Percentiles rank a stretch among this genome's conserved stretches.
Evolutionary conservation across 2,329 filamentous ascomycete genomes (phyloP).

Genomic region (Exutisphaerella laricina): DNA sequence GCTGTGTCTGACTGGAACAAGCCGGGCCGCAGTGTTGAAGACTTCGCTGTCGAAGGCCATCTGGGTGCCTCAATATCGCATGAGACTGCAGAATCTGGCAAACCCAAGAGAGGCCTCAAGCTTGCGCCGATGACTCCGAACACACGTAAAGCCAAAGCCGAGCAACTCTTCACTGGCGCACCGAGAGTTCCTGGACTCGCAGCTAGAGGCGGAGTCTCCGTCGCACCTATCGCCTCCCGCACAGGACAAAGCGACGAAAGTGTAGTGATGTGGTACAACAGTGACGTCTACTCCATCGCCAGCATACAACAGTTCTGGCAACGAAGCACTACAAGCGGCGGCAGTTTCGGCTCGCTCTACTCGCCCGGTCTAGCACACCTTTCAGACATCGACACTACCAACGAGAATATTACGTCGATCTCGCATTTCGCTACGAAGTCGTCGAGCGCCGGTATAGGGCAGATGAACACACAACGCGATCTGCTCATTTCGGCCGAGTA

Average conservation of each 20-base stretch:
- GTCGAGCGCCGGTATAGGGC: slow-evolving; percentile 32
- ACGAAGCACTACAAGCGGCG: slow-evolving; percentile 33
- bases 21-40: slow-evolving; percentile 20
- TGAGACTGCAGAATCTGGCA: slow-evolving; percentile 23
- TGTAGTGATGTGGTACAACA: slow-evolving; percentile 43
- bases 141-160: slow-evolving; percentile 43
- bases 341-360: slow-evolving; percentile 35
- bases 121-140: slow-evolving; percentile 49
- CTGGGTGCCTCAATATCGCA: slow-evolving; percentile 23
- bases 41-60: slow-evolving; percentile 30
- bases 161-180: slow-evolving; percentile 41
- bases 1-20: slow-evolving; percentile 29
- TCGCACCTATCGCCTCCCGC: slow-evolving; percentile 30
- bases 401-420: slow-evolving; percentile 41
- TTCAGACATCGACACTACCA: slow-evolving; percentile 37
- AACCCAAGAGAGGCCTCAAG: slow-evolving; percentile 31
- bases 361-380: slow-evolving; percentile 39
- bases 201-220: slow-evolving; percentile 40
- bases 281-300: slow-evolving; percentile 41
- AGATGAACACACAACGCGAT: slow-evolving; percentile 42
- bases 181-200: slow-evolving; percentile 29
- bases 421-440: slow-evolving; percentile 37
- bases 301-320: slow-evolving; percentile 43
- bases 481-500: slow-evolving; percentile 41
- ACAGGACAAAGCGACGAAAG: slow-evolving; percentile 40